Evolutionary conservation across 768 basidiomycete species (phyloP).

Genomic region (Mycena alexandri): DNA sequence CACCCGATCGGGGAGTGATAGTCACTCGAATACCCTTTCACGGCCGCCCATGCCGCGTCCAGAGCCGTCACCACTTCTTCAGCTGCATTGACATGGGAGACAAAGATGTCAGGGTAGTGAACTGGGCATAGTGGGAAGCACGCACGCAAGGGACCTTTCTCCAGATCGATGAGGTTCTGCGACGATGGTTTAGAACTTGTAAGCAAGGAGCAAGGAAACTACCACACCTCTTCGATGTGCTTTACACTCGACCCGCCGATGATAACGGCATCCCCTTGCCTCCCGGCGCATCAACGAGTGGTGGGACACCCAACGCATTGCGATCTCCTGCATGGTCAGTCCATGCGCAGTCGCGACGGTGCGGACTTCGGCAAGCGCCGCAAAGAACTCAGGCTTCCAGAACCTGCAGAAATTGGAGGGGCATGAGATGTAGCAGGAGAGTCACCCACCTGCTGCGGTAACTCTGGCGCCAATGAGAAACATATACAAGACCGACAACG

Average conservation of each 20-base stretch:
- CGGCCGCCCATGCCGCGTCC: constrained; percentile 63
- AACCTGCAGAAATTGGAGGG: constrained; percentile 50
- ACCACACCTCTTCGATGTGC: constrained; percentile 64
- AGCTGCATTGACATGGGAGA: constrained; percentile 46
- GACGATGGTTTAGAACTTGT: background rate
- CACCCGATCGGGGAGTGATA: constrained; percentile 43
- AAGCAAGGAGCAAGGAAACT: background rate
- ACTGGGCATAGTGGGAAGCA: background rate
- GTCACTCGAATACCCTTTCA: constrained; percentile 53
- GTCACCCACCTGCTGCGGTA: constrained; percentile 53
- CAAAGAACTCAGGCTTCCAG: constrained; percentile 66
- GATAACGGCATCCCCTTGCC: constrained; percentile 63
- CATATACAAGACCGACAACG: too few species aligned
- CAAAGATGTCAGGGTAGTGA: background rate
- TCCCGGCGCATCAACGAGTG: constrained; percentile 64
- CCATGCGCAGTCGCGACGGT: constrained; percentile 58
- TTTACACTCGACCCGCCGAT: constrained; percentile 70
- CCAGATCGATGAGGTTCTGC: constrained; percentile 65
- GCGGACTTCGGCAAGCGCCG: constrained; percentile 59
- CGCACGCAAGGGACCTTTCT: constrained; percentile 69
- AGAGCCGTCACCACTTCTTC: constrained; percentile 64
- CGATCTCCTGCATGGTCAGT: constrained; percentile 65
- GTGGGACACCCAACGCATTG: constrained; percentile 71
- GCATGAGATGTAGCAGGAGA: constrained; percentile 31
- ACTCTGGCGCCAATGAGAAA: constrained; percentile 36